A percentile compares a stretch with the other conserved stretches of the same genome.
Evolutionary conservation across 306 rosid species (phyloP).

Genomic region (Malus sieversii): DNA sequence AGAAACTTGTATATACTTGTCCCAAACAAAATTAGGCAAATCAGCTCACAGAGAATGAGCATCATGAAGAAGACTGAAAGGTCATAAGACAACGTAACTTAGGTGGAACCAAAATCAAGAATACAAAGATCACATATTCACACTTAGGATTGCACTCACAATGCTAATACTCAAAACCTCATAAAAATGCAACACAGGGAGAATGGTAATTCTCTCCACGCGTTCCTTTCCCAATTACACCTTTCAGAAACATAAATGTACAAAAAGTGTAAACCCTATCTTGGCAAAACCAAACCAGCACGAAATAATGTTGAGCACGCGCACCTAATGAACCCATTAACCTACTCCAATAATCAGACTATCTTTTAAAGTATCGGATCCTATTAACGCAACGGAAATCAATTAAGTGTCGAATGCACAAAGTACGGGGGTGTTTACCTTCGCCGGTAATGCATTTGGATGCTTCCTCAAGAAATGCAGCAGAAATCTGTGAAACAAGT

Average conservation of each 20-base stretch:
- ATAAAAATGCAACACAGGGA: background rate
- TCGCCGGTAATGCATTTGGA: constrained; percentile 21
- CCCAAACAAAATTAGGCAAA: background rate
- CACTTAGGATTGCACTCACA: background rate
- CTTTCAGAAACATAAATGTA: background rate
- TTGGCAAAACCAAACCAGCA: background rate
- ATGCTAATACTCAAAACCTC: background rate
- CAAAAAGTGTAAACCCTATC: background rate
- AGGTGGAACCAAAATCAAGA: background rate
- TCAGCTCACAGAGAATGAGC: background rate
- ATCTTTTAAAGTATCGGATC: background rate
- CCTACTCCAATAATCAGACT: background rate
- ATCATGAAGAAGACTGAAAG: background rate
- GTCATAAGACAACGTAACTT: background rate
- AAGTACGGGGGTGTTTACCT: constrained; percentile 10
- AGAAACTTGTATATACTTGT: background rate
- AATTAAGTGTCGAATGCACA: background rate
- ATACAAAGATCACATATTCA: background rate
- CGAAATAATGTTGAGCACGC: background rate
- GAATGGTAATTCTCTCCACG: background rate
- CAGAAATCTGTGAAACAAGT: constrained; percentile 41
- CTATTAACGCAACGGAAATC: background rate
- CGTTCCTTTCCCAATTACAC: background rate
- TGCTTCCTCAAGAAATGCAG: constrained; percentile 55
- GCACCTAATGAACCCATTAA: background rate